Percentiles rank a stretch among this genome's conserved stretches.
These are phyloP conservation scores for Ogataea minuta DNA, from an alignment of 805 yeast species.

Conservation along the genomic window DNA sequence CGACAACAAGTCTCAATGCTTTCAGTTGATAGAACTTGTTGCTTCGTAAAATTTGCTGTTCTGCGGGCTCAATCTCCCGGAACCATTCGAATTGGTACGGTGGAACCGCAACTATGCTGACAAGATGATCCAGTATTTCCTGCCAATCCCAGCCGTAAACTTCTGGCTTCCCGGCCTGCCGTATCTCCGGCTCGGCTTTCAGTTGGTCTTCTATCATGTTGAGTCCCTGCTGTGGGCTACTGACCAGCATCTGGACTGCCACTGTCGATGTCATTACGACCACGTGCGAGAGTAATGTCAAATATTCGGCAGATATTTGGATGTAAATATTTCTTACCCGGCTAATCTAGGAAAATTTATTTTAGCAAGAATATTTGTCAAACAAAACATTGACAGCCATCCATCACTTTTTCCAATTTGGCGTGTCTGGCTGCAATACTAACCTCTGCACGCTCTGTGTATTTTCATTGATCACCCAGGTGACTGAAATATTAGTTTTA, in stretches of 20 bases:
- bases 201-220: no score
- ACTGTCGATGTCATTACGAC: neutral
- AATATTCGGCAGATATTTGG: neutral
- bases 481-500: neutral
- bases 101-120: neutral
- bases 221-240: no score
- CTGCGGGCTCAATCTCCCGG: neutral
- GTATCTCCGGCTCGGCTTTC: no score
- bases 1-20: neutral
- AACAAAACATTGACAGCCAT: neutral
- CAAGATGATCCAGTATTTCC: neutral
- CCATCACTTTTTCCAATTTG: neutral
- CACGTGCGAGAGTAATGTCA: neutral
- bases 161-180: no score
- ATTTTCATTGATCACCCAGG: neutral
- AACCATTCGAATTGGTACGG: constrained; percentile 1
- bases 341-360: constrained; percentile 6
- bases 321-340: constrained; percentile 7
- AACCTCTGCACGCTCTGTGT: neutral
- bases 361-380: constrained; percentile 4
- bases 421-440: neutral
- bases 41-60: neutral
- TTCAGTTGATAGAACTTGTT: neutral
- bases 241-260: neutral
- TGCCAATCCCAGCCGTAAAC: neutral